Base-by-base conservation (phyloP, 2,329 filamentous ascomycete genomes). In the Colletotrichum sublineola region DNA sequence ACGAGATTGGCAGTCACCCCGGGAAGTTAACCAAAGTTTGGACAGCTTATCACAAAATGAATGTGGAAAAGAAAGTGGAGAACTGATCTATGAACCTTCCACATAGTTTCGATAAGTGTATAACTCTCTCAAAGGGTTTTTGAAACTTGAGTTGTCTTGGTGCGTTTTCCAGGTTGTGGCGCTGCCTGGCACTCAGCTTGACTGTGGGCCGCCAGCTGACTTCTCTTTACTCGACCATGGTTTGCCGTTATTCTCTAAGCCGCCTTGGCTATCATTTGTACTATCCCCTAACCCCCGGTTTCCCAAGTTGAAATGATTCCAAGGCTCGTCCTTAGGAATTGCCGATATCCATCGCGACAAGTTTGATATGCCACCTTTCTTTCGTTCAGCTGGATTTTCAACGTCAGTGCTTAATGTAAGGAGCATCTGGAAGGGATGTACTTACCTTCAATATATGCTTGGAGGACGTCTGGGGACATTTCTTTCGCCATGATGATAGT, bases 111-210 rank as follows among this genome's bases (percentile, higher is more conserved):
- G 24, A 24, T 24, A 24, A 24, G 24, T 24, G 24, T 24, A 24
- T 24, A 24, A 12, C 12, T 29, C 5, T 50, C 46, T 5, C 9
- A 50, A 29, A 29, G 46, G 12, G 12, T 5, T 11, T 5, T 12
- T 24, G n/a, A 29, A 50, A 9, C n/a, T 24, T n/a, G 9, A 5
- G 24, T 14, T 4, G 46, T 11, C 20, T 9, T 48, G 20, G 24
- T 5, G n/a, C 2, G 24, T 8, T 3, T n/a, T 29, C n/a, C n/a
- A 14, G 1, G 4, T 12, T 20, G 11, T 11, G 0, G 12, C 12
- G 4, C 7, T 50, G 20, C 46, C n/a, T 24, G 4, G 5, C 24
- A 29, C 24, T 29, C 9, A 50, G 9, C 12, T 3, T 5, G n/a
- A 50, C 8, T 24, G 29, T 5, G 46, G 5, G 24, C 5, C n/a